Evolutionary conservation across 768 basidiomycete genomes (phyloP).

Genomic region (Pleurotus djamor): DNA sequence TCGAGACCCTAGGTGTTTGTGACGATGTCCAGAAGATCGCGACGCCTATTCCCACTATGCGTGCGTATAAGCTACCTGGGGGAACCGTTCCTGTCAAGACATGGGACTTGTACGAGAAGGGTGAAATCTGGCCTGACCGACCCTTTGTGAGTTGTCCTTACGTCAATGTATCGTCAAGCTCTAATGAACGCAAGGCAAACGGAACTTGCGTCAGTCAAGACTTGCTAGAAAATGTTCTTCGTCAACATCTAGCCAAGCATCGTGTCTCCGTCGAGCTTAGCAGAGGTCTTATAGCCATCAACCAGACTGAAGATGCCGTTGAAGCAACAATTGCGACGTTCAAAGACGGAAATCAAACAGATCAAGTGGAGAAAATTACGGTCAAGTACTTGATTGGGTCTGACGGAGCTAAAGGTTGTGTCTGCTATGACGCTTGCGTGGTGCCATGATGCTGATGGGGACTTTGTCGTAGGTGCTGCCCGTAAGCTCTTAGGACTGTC

Average conservation of each 20-base stretch:
- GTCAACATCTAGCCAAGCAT: slow-evolving; percentile 13
- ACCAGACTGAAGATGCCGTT: slow-evolving; percentile 13
- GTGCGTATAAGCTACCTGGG: slow-evolving; percentile 21
- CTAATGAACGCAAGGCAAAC: slow-evolving; percentile 10
- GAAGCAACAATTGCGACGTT: slow-evolving; percentile 10
- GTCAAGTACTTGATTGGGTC: slow-evolving; percentile 16
- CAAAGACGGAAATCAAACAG: slow-evolving; percentile 11
- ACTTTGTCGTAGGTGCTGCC: slow-evolving; percentile 9
- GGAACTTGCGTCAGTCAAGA: slow-evolving; percentile 14
- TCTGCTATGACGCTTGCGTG: no score
- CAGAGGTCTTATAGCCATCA: slow-evolving; percentile 12
- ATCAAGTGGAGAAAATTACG: slow-evolving; percentile 8
- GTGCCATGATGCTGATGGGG: no score
- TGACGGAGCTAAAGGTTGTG: slow-evolving; percentile 17
- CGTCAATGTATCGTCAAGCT: background rate
- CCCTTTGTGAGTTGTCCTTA: slow-evolving; percentile 11
- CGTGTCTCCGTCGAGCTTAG: slow-evolving; percentile 16
- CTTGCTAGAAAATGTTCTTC: slow-evolving; percentile 15
- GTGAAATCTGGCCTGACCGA: slow-evolving; percentile 17
- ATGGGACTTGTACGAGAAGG: slow-evolving; percentile 19
- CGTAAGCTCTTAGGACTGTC: slow-evolving; percentile 17
- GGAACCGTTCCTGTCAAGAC: slow-evolving; percentile 19
- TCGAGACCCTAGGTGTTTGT: slow-evolving; percentile 16
- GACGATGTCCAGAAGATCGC: slow-evolving; percentile 14
- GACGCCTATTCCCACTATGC: slow-evolving; percentile 21